Evolutionary conservation across 768 basidiomycete genomes (phyloP).

Genomic region (Leccinum boreale): DNA sequence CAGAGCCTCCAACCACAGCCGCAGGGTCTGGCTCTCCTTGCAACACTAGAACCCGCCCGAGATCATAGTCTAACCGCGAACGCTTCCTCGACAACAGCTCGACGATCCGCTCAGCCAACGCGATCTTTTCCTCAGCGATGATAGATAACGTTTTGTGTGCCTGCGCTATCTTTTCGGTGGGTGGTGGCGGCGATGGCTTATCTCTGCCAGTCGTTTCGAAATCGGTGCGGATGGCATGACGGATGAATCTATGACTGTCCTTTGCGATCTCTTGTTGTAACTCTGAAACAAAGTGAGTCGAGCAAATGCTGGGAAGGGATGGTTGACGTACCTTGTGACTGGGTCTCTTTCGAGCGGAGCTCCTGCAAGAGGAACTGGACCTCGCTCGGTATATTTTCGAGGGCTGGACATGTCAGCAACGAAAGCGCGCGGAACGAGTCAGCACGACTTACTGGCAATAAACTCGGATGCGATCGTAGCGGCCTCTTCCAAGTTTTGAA

Average conservation of each 20-base stretch:
- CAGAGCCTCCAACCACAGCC: slow-evolving; percentile 28
- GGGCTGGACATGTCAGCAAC: slow-evolving; percentile 28
- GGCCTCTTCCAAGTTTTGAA: slow-evolving; percentile 46
- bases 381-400: slow-evolving; percentile 50
- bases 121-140: slow-evolving; percentile 43
- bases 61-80: slow-evolving; percentile 46
- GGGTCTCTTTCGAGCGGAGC: slow-evolving; percentile 42
- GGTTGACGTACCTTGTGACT: slow-evolving; percentile 36
- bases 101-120: slow-evolving; percentile 42
- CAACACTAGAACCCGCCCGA: slow-evolving; percentile 40
- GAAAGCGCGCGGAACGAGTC: background rate
- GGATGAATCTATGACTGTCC: slow-evolving; percentile 43
- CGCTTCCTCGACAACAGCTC: slow-evolving; percentile 43
- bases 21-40: slow-evolving; percentile 43
- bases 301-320: background rate
- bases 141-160: slow-evolving; percentile 28
- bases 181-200: slow-evolving; percentile 29
- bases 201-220: slow-evolving; percentile 26
- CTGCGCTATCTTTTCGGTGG: slow-evolving; percentile 29
- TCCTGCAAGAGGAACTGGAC: slow-evolving; percentile 47
- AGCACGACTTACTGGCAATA: slow-evolving; percentile 40
- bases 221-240: slow-evolving; percentile 38
- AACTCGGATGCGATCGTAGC: slow-evolving; percentile 48
- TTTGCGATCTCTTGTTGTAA: slow-evolving; percentile 43
- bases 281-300: slow-evolving; percentile 25